Percentiles rank a stretch among this genome's conserved stretches.
Conservation (phyloP, 2,329 filamentous ascomycete species). For the Aspergillus udagawae region DNA sequence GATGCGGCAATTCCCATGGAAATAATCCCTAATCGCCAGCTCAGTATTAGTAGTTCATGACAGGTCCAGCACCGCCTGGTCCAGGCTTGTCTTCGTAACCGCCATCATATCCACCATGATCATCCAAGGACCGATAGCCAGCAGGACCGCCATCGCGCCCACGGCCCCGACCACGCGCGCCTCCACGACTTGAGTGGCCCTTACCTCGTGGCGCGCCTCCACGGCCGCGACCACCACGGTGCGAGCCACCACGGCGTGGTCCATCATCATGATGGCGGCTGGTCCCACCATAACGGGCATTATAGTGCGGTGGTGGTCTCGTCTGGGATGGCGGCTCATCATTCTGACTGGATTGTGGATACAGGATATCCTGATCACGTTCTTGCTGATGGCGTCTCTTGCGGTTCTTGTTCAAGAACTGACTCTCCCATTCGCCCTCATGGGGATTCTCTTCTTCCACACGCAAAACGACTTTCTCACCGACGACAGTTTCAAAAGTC, state of each 20-base stretch:
- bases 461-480: constrained; percentile 78
- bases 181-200: constrained; percentile 33
- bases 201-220: constrained; percentile 37
- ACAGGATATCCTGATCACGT: constrained; percentile 49
- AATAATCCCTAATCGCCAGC: not conserved
- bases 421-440: constrained; percentile 62
- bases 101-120: constrained; percentile 41
- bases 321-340: constrained; percentile 20
- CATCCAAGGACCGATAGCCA: constrained; percentile 65
- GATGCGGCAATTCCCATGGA: not conserved
- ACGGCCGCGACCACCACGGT: constrained; percentile 32
- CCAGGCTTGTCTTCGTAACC: constrained; percentile 27
- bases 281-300: constrained; percentile 29
- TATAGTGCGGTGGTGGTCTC: constrained; percentile 18
- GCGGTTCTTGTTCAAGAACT: constrained; percentile 56
- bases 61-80: constrained; percentile 23
- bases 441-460: constrained; percentile 68
- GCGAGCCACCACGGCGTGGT: constrained; percentile 32
- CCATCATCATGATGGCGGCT: constrained; percentile 40
- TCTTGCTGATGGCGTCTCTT: constrained; percentile 58
- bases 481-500: constrained; percentile 76
- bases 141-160: constrained; percentile 51
- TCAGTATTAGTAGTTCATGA: constrained; percentile 38
- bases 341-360: constrained; percentile 21
- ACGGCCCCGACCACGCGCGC: constrained; percentile 44